Evolutionary conservation across 106 monocot genomes (phyloP).

Genomic region (Apostasia shenzhenica): DNA sequence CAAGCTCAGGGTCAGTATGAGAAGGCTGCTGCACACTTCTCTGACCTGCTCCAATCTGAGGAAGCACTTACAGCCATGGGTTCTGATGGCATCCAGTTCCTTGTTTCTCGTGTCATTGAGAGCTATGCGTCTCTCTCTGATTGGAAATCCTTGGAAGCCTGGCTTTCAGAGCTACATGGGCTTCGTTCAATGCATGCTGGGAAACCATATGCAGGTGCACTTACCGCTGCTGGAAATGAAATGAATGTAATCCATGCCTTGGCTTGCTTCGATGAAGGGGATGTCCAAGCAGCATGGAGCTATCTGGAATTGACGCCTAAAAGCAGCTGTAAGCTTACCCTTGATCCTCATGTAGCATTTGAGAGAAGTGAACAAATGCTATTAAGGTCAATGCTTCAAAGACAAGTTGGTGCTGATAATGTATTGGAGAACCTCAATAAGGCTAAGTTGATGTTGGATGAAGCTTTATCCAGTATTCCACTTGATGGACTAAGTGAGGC

Average conservation of each 20-base stretch:
- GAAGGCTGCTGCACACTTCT: constrained; percentile 97
- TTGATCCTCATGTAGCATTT: constrained; percentile 81
- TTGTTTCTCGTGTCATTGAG: constrained; percentile 81
- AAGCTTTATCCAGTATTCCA: constrained; percentile 69
- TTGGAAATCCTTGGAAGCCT: constrained; percentile 90
- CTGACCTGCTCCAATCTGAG: constrained; percentile 85
- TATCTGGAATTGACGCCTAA: constrained; percentile 98
- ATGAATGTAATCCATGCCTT: constrained; percentile 89
- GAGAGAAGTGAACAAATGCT: constrained; percentile 98
- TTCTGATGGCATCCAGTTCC: constrained; percentile 90
- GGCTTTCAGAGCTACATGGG: constrained; percentile 77
- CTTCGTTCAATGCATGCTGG: constrained; percentile 88
- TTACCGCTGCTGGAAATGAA: constrained; percentile 95
- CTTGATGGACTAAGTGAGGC: constrained; percentile 69
- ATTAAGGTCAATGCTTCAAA: constrained; percentile 80
- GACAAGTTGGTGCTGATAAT: constrained; percentile 23
- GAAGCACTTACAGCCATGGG: constrained; percentile 61
- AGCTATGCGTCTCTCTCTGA: constrained; percentile 78
- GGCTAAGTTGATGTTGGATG: constrained; percentile 73
- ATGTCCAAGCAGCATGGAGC: constrained; percentile 58
- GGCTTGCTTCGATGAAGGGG: constrained; percentile 86
- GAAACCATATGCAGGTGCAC: constrained; percentile 85
- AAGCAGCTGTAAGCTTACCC: constrained; percentile 73
- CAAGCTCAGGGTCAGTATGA: constrained; percentile 90
- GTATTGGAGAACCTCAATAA: constrained; percentile 42